phyloP scores from a whole-genome alignment of 352 stramenopile genomes.

The Plasmopara halstedii region DNA sequence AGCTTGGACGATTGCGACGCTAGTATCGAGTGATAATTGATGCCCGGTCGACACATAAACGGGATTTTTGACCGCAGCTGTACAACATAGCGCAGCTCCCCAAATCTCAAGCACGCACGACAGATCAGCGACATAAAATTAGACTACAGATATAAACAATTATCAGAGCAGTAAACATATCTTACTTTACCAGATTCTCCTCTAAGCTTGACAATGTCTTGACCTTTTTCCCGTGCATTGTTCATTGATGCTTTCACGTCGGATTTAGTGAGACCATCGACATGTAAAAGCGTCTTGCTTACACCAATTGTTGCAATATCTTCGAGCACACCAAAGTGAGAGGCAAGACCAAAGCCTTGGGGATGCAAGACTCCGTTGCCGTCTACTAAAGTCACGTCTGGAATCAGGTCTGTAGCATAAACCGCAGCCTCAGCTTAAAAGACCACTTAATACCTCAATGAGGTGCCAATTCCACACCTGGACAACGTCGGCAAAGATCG shows the following conservation, averaged over 20 bases:
- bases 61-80: constrained; percentile 59
- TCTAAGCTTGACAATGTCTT: constrained; percentile 35
- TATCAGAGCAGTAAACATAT: neutral
- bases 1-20: constrained; percentile 40
- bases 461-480: constrained; percentile 21
- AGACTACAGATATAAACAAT: neutral
- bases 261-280: constrained; percentile 78
- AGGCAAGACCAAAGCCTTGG: constrained; percentile 88
- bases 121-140: too few species aligned
- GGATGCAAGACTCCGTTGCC: constrained; percentile 87
- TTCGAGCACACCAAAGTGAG: constrained; percentile 87
- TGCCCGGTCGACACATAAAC: constrained; percentile 83
- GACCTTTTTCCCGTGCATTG: constrained; percentile 24
- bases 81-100: constrained; percentile 63
- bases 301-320: constrained; percentile 89
- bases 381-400: constrained; percentile 90
- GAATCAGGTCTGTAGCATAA: constrained; percentile 39
- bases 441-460: neutral
- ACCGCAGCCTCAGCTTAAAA: neutral
- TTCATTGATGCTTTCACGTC: constrained; percentile 51
- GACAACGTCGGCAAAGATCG: constrained; percentile 41
- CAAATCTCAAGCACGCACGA: constrained; percentile 46
- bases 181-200: constrained; percentile 53
- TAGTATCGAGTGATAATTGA: constrained; percentile 51
- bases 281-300: constrained; percentile 85